Evolutionary conservation across 352 stramenopile genomes (phyloP), one percentile per base, ranked within the genome.

Genomic region (Phytophthora pisi): DNA sequence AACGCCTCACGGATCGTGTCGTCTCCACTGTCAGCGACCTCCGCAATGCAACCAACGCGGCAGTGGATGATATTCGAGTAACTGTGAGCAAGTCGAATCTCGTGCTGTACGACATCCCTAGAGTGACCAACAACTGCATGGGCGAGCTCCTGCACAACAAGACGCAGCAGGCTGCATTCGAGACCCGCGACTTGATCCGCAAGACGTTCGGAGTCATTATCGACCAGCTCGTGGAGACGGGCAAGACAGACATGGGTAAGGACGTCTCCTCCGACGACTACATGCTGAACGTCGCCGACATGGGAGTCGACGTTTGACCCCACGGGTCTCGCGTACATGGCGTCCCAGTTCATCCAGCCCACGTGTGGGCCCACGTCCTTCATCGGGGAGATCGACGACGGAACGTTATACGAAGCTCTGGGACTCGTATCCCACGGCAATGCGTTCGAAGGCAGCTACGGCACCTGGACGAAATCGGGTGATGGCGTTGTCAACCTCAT

Each of bases 301-400:
- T 81, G 31, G 75, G 75, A 2, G 38, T 64, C 75, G 3, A 68
- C 57, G 10, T 75, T 83, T 20, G 72, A 83, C 20, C 69, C 75
- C 0, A 83, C 72, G 1, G 74, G 71, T 16, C 51, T 82, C 10
- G 64, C 65, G 7, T 66, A 75, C n/a, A 68, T 82, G 74, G 74
- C 68, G 0, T 53, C 66, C 15, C 68, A 79, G 43, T 82, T 76
- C 42, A 65, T 82, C 8, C 71, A 82, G 51, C 71, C 71, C 10
- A 76, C 65, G 2, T 78, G 71, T 26, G 71, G 71, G 1, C 71
- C 71, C 0, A 78, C 66, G 1, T 51, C 60, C 16, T 65, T 70
- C 31, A 50, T 78, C 9, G 71, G 67, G 5, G 66, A 76, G 23
- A 76, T 78, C 31, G 71, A 78, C 24, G 66, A 78, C 42, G 71